Evolutionary conservation across 2,329 filamentous ascomycete species (phyloP).

Genomic region (Septoria linicola): DNA sequence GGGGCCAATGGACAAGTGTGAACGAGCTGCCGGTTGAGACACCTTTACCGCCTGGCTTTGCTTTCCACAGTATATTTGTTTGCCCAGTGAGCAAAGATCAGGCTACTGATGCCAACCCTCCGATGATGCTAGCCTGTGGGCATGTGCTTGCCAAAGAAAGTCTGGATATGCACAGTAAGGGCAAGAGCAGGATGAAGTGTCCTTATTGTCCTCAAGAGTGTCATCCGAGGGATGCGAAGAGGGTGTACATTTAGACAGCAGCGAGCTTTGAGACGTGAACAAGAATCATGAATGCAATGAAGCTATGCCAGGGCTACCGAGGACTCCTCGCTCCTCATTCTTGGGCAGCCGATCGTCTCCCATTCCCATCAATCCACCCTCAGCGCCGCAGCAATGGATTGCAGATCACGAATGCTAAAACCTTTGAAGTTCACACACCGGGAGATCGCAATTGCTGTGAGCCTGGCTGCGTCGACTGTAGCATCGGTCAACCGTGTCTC

Average conservation of each 20-base stretch:
- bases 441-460: no score
- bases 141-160: constrained; percentile 90
- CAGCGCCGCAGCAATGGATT: not conserved
- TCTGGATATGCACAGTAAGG: constrained; percentile 75
- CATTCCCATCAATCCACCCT: not conserved
- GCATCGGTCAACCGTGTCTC: no score
- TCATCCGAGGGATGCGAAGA: constrained; percentile 69
- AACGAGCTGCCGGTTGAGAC: constrained; percentile 80
- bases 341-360: no score
- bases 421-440: not conserved
- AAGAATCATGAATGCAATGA: no score
- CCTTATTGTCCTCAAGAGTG: constrained; percentile 92
- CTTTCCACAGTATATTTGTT: constrained; percentile 95
- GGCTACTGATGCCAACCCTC: constrained; percentile 86
- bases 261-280: not conserved
- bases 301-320: no score
- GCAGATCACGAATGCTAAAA: not conserved
- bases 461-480: no score
- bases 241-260: constrained; percentile 51
- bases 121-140: constrained; percentile 94
- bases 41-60: constrained; percentile 61
- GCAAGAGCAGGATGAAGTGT: constrained; percentile 76
- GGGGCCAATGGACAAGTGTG: constrained; percentile 90
- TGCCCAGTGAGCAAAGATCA: constrained; percentile 97
- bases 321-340: no score